Base-by-base conservation (phyloP, 2,329 filamentous ascomycete species). In the Colletotrichum gigasporum region DNA sequence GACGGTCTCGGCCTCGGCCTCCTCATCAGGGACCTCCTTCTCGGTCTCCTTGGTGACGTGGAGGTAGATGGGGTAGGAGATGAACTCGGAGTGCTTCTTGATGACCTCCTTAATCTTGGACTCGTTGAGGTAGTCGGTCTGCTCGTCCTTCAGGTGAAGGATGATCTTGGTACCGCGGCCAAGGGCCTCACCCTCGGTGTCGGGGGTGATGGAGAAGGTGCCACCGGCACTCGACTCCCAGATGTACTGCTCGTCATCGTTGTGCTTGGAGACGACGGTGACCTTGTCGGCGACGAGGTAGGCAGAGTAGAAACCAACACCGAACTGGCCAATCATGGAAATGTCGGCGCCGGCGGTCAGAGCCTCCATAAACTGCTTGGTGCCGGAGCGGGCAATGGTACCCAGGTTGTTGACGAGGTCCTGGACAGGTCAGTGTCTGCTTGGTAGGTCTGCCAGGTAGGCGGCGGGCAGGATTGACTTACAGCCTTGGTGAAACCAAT, bases 61-160 rank as follows among this genome's bases (percentile, higher is more conserved):
- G 72, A 99, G 95, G 89, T 97, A 99, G 91, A 99, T 99, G 78
- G 96, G 96, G 89, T 99, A 99, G 53, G 96, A 98, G 87, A 99
- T 99, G 89, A 99, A 99, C 87, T 99, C 96, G 79, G 96, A 98
- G 92, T 99, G 96, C 93, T 99, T 99, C 94, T 98, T 98, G 88
- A 99, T 94, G 71, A 99, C 95, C 88, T 99, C 96, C 92, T 99
- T 99, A 88, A 99, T 91, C 89, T 95, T 96, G 87, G 88, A 88
- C 91, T 99, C 96, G 83, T 98, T 96, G 72, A 98, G 87, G 90
- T 97, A 99, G 82, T 98, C 96, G 71, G 86, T 87, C 88, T 99
- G 96, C 90, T 99, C 96, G 74, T 99, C 96, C 92, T 99, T 99
- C 78, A 99, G 88, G 88, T 98, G 93, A 68, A 99, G 93, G 82